Evolutionary conservation across 2,329 filamentous ascomycete species (phyloP), one percentile per base, ranked within the genome.

Genomic region (Cladosporium cucumerinum): DNA sequence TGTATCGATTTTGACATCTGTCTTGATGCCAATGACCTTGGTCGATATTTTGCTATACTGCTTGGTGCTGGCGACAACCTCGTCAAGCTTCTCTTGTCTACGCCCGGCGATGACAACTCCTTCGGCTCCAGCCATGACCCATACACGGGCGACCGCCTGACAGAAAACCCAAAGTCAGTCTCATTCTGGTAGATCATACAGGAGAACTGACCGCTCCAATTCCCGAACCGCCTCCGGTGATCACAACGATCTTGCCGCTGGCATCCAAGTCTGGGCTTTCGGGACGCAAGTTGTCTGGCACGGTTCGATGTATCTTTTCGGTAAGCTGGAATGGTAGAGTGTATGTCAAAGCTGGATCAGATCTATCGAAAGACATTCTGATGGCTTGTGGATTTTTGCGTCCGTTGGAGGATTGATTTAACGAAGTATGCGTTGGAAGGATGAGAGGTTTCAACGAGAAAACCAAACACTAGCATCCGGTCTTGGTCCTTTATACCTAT

Each of bases 71-170:
- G 54, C 30, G 16, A 67, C 66, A 7, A 68, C 64, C 43, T 68
- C 67, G 14, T 69, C 68, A 1, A 75, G 67, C 51, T 67, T 60
- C n/a, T 67, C 68, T 43, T 65, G 61, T 3, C 69, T 71, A 49
- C 72, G 72, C 18, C 70, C 71, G 1, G 67, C 66, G 36, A 75
- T 66, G 18, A 73, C 68, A 32, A 74, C 70, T 21, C 66, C 69
- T 52, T 67, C 66, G 10, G 72, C 73, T 18, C 69, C 71, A 1
- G 72, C 72, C n/a, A 63, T 66, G 25, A 72, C 70, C 69, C 71
- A 73, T 11, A 71, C 67, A 43, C 66, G 61, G 7, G 71, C 72
- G 36, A 72, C 68, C 21, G 64, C 73, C 71, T 72, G 36, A 4
- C 8, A 23, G 16, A 28, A 18, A 10, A 21, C 5, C 5, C 7